Conservation (phyloP, 148 eudicot species). For the Drosera capensis region DNA sequence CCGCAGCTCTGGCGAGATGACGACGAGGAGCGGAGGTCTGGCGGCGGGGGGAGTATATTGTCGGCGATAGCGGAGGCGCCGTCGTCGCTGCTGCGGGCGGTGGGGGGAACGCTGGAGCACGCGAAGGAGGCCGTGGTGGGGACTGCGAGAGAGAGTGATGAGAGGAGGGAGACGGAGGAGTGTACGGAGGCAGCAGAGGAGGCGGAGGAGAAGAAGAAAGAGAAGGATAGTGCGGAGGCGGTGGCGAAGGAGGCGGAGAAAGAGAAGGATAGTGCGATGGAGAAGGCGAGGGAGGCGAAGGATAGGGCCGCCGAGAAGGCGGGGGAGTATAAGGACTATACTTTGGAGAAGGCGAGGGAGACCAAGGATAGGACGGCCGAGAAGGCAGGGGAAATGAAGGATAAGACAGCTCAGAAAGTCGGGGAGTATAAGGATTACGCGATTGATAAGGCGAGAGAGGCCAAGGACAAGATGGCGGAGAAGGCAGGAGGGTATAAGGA, state of each 20-base stretch:
- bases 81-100: too few species aligned
- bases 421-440: conserved; percentile 10
- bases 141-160: neutral
- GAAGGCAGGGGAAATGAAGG: conserved; percentile 15
- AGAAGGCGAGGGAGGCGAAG: conserved; percentile 16
- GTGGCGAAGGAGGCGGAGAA: neutral
- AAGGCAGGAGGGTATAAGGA: conserved; percentile 16
- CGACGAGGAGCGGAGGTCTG: too few species aligned
- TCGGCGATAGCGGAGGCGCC: too few species aligned
- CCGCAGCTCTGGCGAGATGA: too few species aligned
- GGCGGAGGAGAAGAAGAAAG: conserved; percentile 12
- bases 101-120: neutral
- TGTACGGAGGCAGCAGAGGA: conserved; percentile 11
- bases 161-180: conserved; percentile 5
- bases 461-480: conserved; percentile 2
- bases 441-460: conserved; percentile 18
- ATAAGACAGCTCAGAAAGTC: conserved; percentile 14
- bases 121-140: too few species aligned
- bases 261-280: conserved; percentile 8
- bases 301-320: conserved; percentile 13
- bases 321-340: conserved; percentile 22
- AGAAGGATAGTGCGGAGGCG: conserved; percentile 12
- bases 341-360: conserved; percentile 15
- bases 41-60: too few species aligned
- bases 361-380: conserved; percentile 14